Conservation (phyloP, 2,329 filamentous ascomycete genomes). For the Anthostomella pinea region DNA sequence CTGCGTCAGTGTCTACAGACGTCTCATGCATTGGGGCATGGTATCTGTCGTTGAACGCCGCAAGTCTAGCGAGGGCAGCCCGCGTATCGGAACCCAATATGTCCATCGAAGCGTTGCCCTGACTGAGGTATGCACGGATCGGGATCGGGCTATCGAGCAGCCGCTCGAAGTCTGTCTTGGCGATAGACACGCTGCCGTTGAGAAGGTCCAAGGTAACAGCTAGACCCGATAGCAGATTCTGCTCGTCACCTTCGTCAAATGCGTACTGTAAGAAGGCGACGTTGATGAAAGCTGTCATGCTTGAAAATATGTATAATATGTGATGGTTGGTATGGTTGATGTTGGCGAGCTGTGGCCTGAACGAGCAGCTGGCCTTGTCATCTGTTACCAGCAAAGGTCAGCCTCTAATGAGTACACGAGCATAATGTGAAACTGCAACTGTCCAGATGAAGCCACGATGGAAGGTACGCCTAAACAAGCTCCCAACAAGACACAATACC, state of each 20-base stretch:
- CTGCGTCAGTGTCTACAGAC: too few relatives aligned
- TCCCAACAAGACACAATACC: too few relatives aligned
- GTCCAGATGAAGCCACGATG: too few relatives aligned
- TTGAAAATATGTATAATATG: constrained; percentile 31
- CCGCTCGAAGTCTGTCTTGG: constrained; percentile 20
- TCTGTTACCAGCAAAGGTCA: constrained; percentile 19
- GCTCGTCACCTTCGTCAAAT: constrained; percentile 12
- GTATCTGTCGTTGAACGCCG: constrained; percentile 20
- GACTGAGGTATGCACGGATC: constrained; percentile 21
- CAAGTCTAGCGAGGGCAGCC: constrained; percentile 21
- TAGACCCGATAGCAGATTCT: constrained; percentile 20
- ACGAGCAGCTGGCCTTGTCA: constrained; percentile 30
- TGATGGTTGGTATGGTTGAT: constrained; percentile 30
- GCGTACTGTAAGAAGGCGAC: constrained; percentile 27
- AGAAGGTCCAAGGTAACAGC: constrained; percentile 26
- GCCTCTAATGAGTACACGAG: not conserved
- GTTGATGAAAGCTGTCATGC: constrained; percentile 28
- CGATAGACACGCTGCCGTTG: constrained; percentile 26
- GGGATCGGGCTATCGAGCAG: constrained; percentile 26
- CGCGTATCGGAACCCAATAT: constrained; percentile 18
- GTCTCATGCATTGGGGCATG: too few relatives aligned
- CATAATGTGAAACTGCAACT: too few relatives aligned
- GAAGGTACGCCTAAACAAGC: too few relatives aligned
- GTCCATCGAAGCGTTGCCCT: constrained; percentile 19
- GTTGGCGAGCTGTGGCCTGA: constrained; percentile 28